phyloP scores from a whole-genome alignment of 345 rosid species.

The Dimocarpus longan region DNA sequence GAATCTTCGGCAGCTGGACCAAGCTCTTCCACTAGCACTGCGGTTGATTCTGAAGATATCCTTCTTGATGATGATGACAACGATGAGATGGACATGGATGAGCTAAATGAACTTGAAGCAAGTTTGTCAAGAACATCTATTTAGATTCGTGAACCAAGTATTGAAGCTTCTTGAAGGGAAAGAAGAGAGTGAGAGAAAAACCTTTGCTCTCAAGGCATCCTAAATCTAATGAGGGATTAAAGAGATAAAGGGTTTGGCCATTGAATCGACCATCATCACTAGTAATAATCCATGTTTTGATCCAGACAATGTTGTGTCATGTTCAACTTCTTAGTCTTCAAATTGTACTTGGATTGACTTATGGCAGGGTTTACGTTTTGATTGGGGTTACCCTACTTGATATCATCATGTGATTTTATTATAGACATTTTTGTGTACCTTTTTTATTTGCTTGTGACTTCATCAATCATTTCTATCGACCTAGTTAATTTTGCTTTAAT shows the following conservation, averaged over 20 bases:
- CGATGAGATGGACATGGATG: conserved; percentile 77
- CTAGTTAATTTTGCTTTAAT: not conserved
- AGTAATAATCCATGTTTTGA: conserved; percentile 2
- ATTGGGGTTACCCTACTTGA: not conserved
- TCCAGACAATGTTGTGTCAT: not conserved
- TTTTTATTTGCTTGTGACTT: not conserved
- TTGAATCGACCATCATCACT: not conserved
- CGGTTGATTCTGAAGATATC: conserved; percentile 33
- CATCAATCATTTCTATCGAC: not conserved
- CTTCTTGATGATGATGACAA: conserved; percentile 27
- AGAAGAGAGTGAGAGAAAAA: not conserved
- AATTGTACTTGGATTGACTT: not conserved
- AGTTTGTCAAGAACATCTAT: conserved; percentile 74
- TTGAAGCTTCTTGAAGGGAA: conserved; percentile 27
- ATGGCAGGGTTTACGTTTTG: conserved; percentile 8
- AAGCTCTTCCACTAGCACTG: conserved; percentile 25
- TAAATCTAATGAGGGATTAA: not conserved
- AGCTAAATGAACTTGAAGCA: conserved; percentile 78
- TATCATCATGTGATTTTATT: not conserved
- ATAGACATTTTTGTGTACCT: not conserved
- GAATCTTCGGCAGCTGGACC: conserved; percentile 32
- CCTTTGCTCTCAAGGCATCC: not conserved
- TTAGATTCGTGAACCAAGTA: conserved; percentile 52
- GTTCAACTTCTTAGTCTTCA: not conserved
- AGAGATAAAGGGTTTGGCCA: conserved; percentile 9